A percentile compares a stretch with the other conserved stretches of the same genome.
phyloP scores from a whole-genome alignment of 768 basidiomycete genomes.

The Russula dissimulans region DNA sequence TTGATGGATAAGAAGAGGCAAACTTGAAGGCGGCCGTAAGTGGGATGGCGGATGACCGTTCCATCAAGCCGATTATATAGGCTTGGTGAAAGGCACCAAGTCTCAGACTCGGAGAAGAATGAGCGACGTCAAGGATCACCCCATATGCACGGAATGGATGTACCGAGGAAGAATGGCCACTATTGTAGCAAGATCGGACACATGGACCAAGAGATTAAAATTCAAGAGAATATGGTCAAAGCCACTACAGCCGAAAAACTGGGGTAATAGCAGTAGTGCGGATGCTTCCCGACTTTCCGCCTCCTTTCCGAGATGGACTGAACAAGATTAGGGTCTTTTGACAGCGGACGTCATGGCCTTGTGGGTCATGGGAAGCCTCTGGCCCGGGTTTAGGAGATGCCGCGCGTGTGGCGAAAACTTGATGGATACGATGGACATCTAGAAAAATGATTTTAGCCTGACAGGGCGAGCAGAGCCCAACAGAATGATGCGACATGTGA shows the following conservation, averaged over 20 bases:
- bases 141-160: background rate
- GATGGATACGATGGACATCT: background rate
- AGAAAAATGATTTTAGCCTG: background rate
- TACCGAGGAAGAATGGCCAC: slow-evolving; percentile 1
- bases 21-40: background rate
- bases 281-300: background rate
- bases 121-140: background rate
- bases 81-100: background rate
- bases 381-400: background rate
- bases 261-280: background rate
- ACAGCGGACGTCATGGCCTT: background rate
- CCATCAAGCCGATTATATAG: background rate
- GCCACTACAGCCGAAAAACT: background rate
- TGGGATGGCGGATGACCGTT: background rate
- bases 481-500: too few relatives aligned
- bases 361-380: background rate
- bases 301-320: slow-evolving; percentile 1
- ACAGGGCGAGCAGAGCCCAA: too few relatives aligned
- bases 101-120: background rate
- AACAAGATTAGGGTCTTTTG: background rate
- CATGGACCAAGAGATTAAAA: background rate
- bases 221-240: background rate
- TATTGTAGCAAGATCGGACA: background rate
- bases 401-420: background rate
- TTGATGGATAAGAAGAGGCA: background rate